phyloP scores from a whole-genome alignment of 805 yeast species.

The Metschnikowia henanensis region DNA sequence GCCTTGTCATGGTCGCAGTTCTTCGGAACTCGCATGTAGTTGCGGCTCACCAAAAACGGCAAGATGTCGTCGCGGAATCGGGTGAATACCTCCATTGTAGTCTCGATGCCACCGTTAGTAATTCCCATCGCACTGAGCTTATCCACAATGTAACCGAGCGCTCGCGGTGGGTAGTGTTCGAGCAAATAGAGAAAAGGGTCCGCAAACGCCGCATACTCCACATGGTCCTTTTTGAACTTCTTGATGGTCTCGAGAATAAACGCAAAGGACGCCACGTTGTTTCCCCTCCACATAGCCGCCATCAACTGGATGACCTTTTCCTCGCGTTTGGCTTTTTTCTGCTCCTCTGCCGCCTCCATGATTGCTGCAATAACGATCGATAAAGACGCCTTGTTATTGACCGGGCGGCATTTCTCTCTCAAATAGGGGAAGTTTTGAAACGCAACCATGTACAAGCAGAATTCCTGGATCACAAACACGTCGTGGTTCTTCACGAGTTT shows the following conservation, averaged over 20 bases:
- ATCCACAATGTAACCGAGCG: not conserved
- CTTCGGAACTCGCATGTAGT: not conserved
- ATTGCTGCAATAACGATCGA: not conserved
- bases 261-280: not conserved
- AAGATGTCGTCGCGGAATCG: not conserved
- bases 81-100: not conserved
- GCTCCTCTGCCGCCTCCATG: not conserved
- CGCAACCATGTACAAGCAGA: not conserved
- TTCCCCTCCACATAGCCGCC: not conserved
- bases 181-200: not conserved
- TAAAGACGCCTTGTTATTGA: not conserved
- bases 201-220: not conserved
- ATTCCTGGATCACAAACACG: not conserved
- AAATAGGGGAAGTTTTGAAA: not conserved
- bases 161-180: not conserved
- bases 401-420: not conserved
- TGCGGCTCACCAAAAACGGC: not conserved
- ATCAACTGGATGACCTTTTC: not conserved
- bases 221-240: not conserved
- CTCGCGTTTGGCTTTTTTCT: not conserved
- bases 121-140: not conserved
- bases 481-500: not conserved
- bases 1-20: not conserved
- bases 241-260: not conserved
- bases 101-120: not conserved